Base-by-base conservation (phyloP, 805 yeast species). In the Candida schatavii region DNA sequence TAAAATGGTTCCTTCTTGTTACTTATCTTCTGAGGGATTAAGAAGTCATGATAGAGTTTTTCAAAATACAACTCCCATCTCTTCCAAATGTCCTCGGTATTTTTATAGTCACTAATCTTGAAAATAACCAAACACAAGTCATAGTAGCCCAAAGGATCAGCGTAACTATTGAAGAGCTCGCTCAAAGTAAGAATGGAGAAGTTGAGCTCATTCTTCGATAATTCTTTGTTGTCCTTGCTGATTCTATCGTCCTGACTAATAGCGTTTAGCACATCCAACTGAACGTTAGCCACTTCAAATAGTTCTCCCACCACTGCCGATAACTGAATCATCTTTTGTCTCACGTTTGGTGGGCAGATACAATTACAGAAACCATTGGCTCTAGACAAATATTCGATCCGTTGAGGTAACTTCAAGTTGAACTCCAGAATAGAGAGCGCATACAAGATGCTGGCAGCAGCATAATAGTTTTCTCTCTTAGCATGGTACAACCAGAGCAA, bases 291-390 rank as follows among this genome's bases (percentile, higher is more conserved):
- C 27, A 91, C 93, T 34, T 86, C 93, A 53, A 89, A 78, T 39
- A 86, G 76, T 55, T 89, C 96, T 49, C 81, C 84, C 29, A 90
- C 84, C 51, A 76, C 70, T 9, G 80, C 70, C 1, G 88, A 74
- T 43, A 91, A 68, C 52, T 80, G 81, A 22, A 83, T 78, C 76
- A 88, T 83, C 46, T 81, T 80, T 53, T 86, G 95, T 50, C 91
- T 76, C 55, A 83, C 74, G 44, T 74, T 77, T 23, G 91, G 87
- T 20, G 91, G 85, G 47, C 89, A 80, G 35, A 77, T 81, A 61
- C 96, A 85, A 56, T 88, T 87, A 61, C 96, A 85, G 68, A 88
- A 89, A 2, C 96, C 96, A 61, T 85, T 85, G 1, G 97, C 97
- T 50, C 97, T 77, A 1, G 97, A 87, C 41, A 93, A 70, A 57